phyloP scores from a whole-genome alignment of 345 rosid genomes.

The Zanthoxylum bungeanum region DNA sequence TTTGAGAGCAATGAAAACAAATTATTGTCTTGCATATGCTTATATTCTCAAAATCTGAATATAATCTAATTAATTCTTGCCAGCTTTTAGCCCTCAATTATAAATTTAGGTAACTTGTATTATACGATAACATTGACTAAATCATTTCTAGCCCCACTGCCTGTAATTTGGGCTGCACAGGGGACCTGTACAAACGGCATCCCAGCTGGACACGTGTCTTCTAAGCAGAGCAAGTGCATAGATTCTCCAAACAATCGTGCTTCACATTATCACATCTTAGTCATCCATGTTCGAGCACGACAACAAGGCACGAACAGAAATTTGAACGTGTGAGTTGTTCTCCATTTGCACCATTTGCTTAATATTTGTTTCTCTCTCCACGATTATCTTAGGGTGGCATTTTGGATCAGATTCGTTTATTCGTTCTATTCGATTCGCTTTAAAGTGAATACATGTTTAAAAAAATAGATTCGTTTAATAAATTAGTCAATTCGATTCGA shows the following conservation, averaged over 20 bases:
- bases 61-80: background rate
- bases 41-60: background rate
- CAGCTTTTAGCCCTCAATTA: conserved; percentile 2
- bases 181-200: background rate
- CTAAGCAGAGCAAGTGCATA: background rate
- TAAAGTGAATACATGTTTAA: no score
- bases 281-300: conserved; percentile 14
- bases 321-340: conserved; percentile 28
- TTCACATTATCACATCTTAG: background rate
- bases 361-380: conserved; percentile 20
- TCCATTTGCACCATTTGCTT: conserved; percentile 6
- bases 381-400: no score
- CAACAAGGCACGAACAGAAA: conserved; percentile 15
- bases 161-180: background rate
- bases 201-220: conserved; percentile 4
- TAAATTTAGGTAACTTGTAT: background rate
- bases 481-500: no score
- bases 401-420: no score
- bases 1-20: background rate
- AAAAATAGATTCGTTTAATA: no score
- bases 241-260: background rate
- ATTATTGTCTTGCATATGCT: background rate
- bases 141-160: background rate
- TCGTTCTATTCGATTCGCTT: no score
- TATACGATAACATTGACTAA: background rate